Percentiles rank a stretch among this genome's conserved stretches.
Conservation (phyloP, 2,329 filamentous ascomycete genomes). For the Aspergillus puulaauensis region DNA sequence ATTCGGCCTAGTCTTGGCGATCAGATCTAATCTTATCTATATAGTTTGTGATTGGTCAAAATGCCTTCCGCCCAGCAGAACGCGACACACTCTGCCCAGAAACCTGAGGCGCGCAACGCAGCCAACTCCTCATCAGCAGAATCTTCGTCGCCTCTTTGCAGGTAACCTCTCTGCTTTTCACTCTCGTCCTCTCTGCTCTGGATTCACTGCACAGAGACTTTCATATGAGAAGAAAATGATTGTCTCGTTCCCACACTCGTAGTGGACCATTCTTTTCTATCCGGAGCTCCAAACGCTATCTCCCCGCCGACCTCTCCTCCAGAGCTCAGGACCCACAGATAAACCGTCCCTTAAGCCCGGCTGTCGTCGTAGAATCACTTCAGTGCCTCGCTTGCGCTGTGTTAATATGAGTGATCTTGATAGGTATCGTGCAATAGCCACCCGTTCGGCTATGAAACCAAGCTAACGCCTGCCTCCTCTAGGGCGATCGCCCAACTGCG, state of each 20-base stretch:
- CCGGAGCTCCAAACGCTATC: constrained; percentile 9
- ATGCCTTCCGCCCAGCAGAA: not conserved
- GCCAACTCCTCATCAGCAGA: constrained; percentile 3
- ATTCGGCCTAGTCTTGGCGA: constrained; percentile 26
- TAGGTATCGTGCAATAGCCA: constrained; percentile 55
- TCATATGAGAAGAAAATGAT: constrained; percentile 20
- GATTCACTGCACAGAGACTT: not conserved
- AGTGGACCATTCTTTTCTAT: constrained; percentile 16
- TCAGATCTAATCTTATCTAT: constrained; percentile 44
- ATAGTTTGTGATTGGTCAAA: constrained; percentile 27
- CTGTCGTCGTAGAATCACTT: constrained; percentile 1
- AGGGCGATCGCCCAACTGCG: constrained; percentile 95
- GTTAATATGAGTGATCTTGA: constrained; percentile 86
- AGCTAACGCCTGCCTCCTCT: constrained; percentile 13
- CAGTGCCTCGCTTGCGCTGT: constrained; percentile 9
- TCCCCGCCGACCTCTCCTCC: constrained; percentile 7
- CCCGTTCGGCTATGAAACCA: not conserved
- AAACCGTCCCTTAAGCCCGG: constrained; percentile 6
- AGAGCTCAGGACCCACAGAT: constrained; percentile 18
- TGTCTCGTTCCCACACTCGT: constrained; percentile 17
- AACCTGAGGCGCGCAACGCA: constrained; percentile 12
- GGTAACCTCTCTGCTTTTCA: constrained; percentile 3
- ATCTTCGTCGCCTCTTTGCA: constrained; percentile 9
- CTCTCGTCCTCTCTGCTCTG: constrained; percentile 5
- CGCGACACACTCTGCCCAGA: not conserved